These are phyloP conservation scores for Lactarius pseudohatsudake DNA, from an alignment of 768 basidiomycete genomes.

Conservation along the genomic window DNA sequence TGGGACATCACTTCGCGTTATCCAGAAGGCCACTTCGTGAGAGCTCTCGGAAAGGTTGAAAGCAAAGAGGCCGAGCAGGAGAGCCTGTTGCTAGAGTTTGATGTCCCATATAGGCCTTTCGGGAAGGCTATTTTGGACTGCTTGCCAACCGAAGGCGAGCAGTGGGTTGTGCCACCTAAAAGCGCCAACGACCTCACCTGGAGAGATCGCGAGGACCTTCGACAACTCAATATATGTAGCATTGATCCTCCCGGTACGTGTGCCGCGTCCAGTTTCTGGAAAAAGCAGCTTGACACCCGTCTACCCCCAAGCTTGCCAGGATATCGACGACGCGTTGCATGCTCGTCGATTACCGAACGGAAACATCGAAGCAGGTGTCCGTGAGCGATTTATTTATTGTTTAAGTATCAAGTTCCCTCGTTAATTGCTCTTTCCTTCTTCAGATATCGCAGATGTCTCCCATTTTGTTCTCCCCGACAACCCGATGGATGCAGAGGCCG, in stretches of 20 bases:
- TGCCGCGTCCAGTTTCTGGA: not conserved
- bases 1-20: constrained; percentile 89
- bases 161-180: constrained; percentile 90
- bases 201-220: constrained; percentile 84
- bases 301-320: constrained; percentile 73
- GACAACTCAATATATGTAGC: constrained; percentile 86
- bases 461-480: constrained; percentile 93
- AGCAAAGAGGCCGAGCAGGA: constrained; percentile 97
- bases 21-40: constrained; percentile 96
- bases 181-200: constrained; percentile 52
- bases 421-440: constrained; percentile 1
- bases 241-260: constrained; percentile 89
- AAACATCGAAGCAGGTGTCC: constrained; percentile 95
- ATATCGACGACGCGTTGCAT: constrained; percentile 98
- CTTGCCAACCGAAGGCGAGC: constrained; percentile 83
- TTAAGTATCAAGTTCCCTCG: not conserved
- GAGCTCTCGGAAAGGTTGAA: constrained; percentile 86
- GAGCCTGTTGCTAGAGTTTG: constrained; percentile 88
- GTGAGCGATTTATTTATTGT: constrained; percentile 52
- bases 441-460: constrained; percentile 98
- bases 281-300: constrained; percentile 13
- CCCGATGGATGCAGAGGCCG: constrained; percentile 95
- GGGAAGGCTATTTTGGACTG: constrained; percentile 94
- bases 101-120: constrained; percentile 94
- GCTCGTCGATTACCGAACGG: constrained; percentile 86